Evolutionary conservation across 768 basidiomycete species (phyloP).

Genomic region (Serendipita sp.): DNA sequence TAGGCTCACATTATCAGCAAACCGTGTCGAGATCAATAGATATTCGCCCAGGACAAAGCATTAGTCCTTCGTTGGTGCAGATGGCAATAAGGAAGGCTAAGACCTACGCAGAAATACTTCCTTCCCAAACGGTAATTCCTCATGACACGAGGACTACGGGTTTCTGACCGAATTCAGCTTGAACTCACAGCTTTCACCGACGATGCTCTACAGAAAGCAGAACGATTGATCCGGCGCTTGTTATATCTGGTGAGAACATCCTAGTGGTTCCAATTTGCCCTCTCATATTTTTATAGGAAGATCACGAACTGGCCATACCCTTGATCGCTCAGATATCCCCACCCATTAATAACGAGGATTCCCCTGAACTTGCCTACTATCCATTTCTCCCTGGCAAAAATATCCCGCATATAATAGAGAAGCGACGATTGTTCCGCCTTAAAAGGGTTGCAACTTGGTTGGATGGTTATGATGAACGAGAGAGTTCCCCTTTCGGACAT

Average conservation of each 20-base stretch:
- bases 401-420: background rate
- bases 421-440: background rate
- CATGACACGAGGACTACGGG: background rate
- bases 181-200: background rate
- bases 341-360: background rate
- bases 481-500: background rate
- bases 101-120: background rate
- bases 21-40: background rate
- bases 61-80: background rate
- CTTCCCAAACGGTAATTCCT: no score
- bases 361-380: background rate
- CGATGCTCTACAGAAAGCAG: background rate
- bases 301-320: background rate
- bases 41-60: background rate
- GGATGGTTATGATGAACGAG: background rate
- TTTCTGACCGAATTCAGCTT: background rate
- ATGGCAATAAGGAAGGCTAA: background rate
- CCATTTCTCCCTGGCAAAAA: background rate
- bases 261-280: background rate
- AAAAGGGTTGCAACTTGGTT: background rate
- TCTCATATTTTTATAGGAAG: background rate
- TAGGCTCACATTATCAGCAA: background rate
- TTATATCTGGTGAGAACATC: background rate
- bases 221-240: background rate
- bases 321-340: background rate